A percentile compares a stretch with the other conserved stretches of the same genome.
Conservation (phyloP, 345 rosid species). For the Pistacia atlantica region DNA sequence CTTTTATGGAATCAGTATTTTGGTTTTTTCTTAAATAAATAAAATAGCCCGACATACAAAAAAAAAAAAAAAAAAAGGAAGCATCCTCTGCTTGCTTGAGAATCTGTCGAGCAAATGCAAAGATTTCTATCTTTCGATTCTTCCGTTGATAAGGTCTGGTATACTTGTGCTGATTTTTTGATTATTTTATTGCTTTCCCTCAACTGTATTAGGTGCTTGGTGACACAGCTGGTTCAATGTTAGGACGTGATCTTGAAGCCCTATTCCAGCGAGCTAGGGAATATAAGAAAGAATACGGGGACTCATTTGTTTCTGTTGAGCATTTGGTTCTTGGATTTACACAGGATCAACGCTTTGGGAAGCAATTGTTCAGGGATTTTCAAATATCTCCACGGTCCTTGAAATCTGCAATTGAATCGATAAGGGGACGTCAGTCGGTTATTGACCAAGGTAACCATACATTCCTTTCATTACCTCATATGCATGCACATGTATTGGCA, state of each 20-base stretch:
- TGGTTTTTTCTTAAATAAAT: not conserved
- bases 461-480: not conserved
- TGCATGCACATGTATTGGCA: not conserved
- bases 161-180: not conserved
- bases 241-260: constrained; percentile 93
- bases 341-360: constrained; percentile 88
- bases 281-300: constrained; percentile 85
- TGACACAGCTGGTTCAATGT: constrained; percentile 87
- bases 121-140: not conserved
- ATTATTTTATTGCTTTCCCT: constrained; percentile 15
- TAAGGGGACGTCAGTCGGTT: constrained; percentile 96
- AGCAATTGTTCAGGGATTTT: constrained; percentile 83
- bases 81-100: no score
- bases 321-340: constrained; percentile 89
- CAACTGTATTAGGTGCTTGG: constrained; percentile 71
- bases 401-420: constrained; percentile 83
- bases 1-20: not conserved
- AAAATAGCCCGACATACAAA: no score
- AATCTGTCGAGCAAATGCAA: no score
- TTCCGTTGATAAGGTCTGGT: not conserved
- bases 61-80: no score
- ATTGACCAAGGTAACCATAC: constrained; percentile 79
- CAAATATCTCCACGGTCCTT: constrained; percentile 61
- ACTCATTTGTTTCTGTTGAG: constrained; percentile 93
- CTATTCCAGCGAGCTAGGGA: constrained; percentile 80